A percentile compares a stretch with the other conserved stretches of the same genome.
Conservation (phyloP, 2,329 filamentous ascomycete species). For the Hypomyces rosellus region DNA sequence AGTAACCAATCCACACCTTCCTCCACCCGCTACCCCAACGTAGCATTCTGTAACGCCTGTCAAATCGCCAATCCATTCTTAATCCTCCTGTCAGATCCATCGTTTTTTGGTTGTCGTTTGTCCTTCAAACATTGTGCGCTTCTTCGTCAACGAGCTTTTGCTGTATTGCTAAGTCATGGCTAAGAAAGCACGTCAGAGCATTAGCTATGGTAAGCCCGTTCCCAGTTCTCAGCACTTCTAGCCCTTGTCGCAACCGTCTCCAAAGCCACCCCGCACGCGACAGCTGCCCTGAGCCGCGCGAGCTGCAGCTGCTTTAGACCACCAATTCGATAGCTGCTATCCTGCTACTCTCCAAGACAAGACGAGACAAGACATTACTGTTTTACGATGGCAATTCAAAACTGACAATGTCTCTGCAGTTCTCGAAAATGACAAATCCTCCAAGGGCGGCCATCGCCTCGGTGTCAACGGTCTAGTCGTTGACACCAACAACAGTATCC, state of each 20-base stretch:
- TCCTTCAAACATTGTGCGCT: constrained; percentile 4
- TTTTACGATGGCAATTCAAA: neutral
- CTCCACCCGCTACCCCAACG: constrained; percentile 4
- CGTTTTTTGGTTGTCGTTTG: constrained; percentile 1
- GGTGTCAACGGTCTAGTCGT: constrained; percentile 93
- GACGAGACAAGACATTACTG: neutral
- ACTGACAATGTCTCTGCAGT: constrained; percentile 31
- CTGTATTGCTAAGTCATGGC: constrained; percentile 42
- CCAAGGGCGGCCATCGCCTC: constrained; percentile 75
- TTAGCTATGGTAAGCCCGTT: constrained; percentile 56
- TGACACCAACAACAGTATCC: constrained; percentile 72
- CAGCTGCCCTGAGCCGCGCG: neutral
- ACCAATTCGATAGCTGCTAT: neutral
- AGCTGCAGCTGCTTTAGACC: neutral
- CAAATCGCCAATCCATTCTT: neutral
- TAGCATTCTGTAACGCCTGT: constrained; percentile 5
- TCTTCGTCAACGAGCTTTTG: neutral
- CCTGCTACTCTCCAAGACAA: neutral
- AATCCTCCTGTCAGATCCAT: neutral
- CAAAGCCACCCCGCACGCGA: constrained; percentile 12
- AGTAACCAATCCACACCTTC: neutral
- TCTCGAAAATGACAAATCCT: constrained; percentile 52
- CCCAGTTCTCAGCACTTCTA: constrained; percentile 1
- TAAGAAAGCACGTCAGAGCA: constrained; percentile 62
- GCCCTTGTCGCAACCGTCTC: constrained; percentile 3